Base-by-base conservation (phyloP, 768 basidiomycete species). In the Naganishia onofrii region DNA sequence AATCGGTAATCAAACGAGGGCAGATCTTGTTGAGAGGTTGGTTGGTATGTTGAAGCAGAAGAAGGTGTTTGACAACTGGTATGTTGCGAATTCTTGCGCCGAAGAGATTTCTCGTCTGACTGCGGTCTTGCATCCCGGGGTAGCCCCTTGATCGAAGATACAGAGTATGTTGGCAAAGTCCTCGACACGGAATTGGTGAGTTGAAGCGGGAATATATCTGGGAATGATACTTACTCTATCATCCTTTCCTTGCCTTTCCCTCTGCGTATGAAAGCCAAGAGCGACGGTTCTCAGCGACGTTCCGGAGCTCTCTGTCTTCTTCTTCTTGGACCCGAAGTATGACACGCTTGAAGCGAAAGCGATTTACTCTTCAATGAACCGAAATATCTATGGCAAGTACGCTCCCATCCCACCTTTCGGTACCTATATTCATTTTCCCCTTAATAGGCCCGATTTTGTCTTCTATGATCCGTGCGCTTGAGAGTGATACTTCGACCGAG, bases 291-390 rank as follows among this genome's bases (percentile, higher is more conserved):
- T 95, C 23, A 83, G 84, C 46, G 92, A 95, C 72, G 84, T 96
- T 44, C 86, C 89, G 0, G 74, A 77, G 0, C 83, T 88, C 28
- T 88, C 87, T 0, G 86, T 89, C 0, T 95, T 88, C 79, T 87
- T 95, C 81, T 97, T 96, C 78, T 79, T 86, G 21, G 85, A 87
- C 3, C 91, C 91, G 0, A 83, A 89, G 64, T 84, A 87, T 67
- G 63, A 80, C 0, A 83, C 85, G 0, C 78, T 85, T 0, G 87
- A 88, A 67, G 88, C 90, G 7, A 67, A 38, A 32, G 38, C 28
- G 19, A n/a, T 52, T 8, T 52, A 52, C 32, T 10, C 34, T 28
- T 29, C 28, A 0, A 31, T 57, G 0, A 21, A 65, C 28, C 26
- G n/a, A 17, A 29, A 23, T 26, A 29, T 57, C 5, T 44, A 63